Conservation (phyloP, 306 rosid species). For the Cyclanthera cordifolia region DNA sequence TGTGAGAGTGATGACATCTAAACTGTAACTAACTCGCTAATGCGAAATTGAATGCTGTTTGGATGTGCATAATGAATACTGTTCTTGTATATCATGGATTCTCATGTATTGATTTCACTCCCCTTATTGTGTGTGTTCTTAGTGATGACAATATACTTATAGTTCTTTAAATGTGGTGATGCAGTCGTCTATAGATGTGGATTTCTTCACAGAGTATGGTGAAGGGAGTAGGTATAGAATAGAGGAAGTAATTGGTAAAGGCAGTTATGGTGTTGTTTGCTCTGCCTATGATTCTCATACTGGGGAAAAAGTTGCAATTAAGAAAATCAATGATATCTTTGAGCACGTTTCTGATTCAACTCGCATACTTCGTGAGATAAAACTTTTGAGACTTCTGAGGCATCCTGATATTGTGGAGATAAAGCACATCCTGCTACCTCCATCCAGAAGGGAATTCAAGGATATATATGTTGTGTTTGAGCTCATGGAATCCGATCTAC, state of each 20-base stretch:
- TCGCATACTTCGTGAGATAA: conserved; percentile 96
- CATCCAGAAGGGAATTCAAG: conserved; percentile 97
- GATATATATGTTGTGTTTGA: conserved; percentile 97
- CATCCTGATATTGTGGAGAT: conserved; percentile 99
- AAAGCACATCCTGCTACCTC: conserved; percentile 93
- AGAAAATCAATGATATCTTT: conserved; percentile 95
- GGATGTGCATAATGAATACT: neutral
- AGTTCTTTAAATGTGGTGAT: conserved; percentile 19
- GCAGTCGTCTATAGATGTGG: conserved; percentile 83
- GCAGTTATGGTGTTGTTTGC: conserved; percentile 98
- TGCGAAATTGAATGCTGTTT: neutral
- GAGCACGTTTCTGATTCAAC: conserved; percentile 98
- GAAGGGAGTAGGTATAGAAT: conserved; percentile 94
- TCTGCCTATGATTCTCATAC: conserved; percentile 87
- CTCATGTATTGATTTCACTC: neutral
- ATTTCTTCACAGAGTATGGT: conserved; percentile 95
- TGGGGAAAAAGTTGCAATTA: conserved; percentile 92
- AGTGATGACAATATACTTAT: conserved; percentile 11
- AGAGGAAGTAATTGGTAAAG: conserved; percentile 99
- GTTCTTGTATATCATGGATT: neutral
- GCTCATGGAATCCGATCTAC: conserved; percentile 98
- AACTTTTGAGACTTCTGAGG: conserved; percentile 86
- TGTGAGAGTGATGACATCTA: neutral
- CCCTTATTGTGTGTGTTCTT: neutral
- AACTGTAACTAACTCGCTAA: neutral